Conservation (phyloP, 805 yeast genomes). For the Wickerhamomyces queroliae region DNA sequence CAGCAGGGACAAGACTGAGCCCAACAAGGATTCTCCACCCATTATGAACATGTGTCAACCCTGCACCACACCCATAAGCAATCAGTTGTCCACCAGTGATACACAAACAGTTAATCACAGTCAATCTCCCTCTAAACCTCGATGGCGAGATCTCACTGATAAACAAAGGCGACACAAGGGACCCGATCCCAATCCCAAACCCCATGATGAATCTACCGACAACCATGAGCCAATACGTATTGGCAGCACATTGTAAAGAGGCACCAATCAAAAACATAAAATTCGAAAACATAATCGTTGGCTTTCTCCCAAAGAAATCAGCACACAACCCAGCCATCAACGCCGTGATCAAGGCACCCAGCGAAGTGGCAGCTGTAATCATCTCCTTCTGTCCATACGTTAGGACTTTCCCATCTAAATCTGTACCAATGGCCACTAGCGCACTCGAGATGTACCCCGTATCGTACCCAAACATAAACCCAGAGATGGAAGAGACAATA, state of each 20-base stretch:
- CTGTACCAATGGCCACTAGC: slow-evolving; percentile 76
- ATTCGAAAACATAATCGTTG: slow-evolving; percentile 78
- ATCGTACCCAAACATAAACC: slow-evolving; percentile 96
- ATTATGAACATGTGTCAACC: slow-evolving; percentile 59
- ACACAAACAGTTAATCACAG: slow-evolving; percentile 81
- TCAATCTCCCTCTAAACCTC: slow-evolving; percentile 84
- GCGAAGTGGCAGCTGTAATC: slow-evolving; percentile 90
- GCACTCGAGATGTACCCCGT: slow-evolving; percentile 97
- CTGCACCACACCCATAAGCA: slow-evolving; percentile 93
- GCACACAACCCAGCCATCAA: slow-evolving; percentile 76
- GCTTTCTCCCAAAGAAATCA: slow-evolving; percentile 79
- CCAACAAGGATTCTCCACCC: slow-evolving; percentile 97
- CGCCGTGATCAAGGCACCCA: slow-evolving; percentile 86
- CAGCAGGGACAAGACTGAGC: slow-evolving; percentile 82
- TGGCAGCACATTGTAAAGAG: slow-evolving; percentile 74
- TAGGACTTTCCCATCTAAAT: slow-evolving; percentile 52
- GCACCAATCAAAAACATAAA: slow-evolving; percentile 81
- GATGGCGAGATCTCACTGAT: slow-evolving; percentile 91
- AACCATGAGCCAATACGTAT: slow-evolving; percentile 85
- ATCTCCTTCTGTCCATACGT: slow-evolving; percentile 80
- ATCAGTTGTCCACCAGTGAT: slow-evolving; percentile 93
- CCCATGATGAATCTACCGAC: slow-evolving; percentile 92
- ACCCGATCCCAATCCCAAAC: slow-evolving; percentile 93
- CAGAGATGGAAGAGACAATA: slow-evolving; percentile 80
- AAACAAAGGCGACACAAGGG: slow-evolving; percentile 90